Percentiles rank a stretch among this genome's conserved stretches.
phyloP scores from a whole-genome alignment of 2,329 filamentous ascomycete species.

The Alternaria rosae region DNA sequence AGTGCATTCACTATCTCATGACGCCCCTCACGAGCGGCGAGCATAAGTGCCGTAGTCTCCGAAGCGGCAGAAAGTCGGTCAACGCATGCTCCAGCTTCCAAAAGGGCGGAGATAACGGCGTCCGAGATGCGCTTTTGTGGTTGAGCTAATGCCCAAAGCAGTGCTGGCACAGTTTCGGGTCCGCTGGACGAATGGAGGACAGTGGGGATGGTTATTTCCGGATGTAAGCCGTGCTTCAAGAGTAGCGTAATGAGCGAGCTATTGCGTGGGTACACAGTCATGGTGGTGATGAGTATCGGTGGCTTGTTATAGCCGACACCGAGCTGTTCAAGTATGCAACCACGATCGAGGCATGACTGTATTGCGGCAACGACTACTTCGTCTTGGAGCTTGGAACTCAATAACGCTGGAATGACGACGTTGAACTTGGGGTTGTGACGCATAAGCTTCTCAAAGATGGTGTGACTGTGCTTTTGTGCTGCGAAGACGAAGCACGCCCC shows the following conservation, averaged over 20 bases:
- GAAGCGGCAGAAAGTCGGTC: conserved; percentile 63
- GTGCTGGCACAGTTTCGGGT: conserved; percentile 63
- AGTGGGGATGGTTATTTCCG: conserved; percentile 53
- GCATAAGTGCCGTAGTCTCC: conserved; percentile 65
- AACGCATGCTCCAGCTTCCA: conserved; percentile 65
- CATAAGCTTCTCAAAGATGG: conserved; percentile 38
- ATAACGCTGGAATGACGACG: conserved; percentile 64
- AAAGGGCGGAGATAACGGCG: conserved; percentile 63
- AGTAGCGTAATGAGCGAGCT: conserved; percentile 29
- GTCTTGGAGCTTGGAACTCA: conserved; percentile 61
- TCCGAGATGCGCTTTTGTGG: conserved; percentile 70
- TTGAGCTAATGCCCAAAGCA: conserved; percentile 69
- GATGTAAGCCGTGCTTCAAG: conserved; percentile 36
- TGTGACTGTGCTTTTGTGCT: conserved; percentile 28
- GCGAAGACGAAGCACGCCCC: conserved; percentile 43
- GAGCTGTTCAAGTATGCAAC: conserved; percentile 32
- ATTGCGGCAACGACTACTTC: conserved; percentile 54
- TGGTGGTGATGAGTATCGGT: conserved; percentile 34
- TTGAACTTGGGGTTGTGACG: conserved; percentile 58
- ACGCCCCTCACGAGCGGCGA: conserved; percentile 64
- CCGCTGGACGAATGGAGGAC: conserved; percentile 59
- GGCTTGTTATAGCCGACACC: conserved; percentile 21
- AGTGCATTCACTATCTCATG: conserved; percentile 66
- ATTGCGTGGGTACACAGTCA: conserved; percentile 37
- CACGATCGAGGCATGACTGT: conserved; percentile 64